phyloP scores from a whole-genome alignment of 1,284 basidiomycete genomes.

The Rhodotorula sp. region DNA sequence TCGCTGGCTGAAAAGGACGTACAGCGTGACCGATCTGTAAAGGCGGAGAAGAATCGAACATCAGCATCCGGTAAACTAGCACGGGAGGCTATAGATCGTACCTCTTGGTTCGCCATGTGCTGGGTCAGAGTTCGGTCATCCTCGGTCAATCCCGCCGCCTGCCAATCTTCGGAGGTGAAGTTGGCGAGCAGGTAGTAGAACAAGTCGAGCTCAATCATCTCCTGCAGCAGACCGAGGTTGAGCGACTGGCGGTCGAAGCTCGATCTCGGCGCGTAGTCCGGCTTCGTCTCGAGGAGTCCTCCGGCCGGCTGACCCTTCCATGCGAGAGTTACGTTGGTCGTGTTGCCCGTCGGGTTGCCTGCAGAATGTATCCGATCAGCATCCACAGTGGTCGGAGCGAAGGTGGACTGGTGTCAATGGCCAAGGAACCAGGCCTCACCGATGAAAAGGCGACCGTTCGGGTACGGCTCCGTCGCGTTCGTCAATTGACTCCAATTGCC shows the following conservation, averaged over 20 bases:
- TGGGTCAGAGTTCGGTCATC: slow-evolving; percentile 60
- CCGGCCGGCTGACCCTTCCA: slow-evolving; percentile 28
- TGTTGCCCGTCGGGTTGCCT: slow-evolving; percentile 22
- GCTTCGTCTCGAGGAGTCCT: slow-evolving; percentile 19
- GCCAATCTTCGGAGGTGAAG: slow-evolving; percentile 50
- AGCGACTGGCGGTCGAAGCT: slow-evolving; percentile 59
- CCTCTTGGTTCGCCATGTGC: slow-evolving; percentile 60
- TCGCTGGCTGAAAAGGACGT: neutral
- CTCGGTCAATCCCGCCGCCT: slow-evolving; percentile 56
- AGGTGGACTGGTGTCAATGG: too few relatives aligned
- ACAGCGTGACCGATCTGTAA: slow-evolving; percentile 55
- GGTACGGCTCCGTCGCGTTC: slow-evolving; percentile 18
- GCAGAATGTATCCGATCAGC: neutral
- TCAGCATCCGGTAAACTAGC: too few relatives aligned
- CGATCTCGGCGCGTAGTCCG: slow-evolving; percentile 47
- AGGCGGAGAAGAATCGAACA: too few relatives aligned
- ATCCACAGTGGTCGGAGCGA: too few relatives aligned
- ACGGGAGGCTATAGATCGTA: too few relatives aligned
- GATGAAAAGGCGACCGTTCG: slow-evolving; percentile 4
- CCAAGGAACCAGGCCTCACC: neutral
- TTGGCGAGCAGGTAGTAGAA: slow-evolving; percentile 62
- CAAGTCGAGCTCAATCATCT: slow-evolving; percentile 47
- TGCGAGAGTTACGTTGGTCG: slow-evolving; percentile 31
- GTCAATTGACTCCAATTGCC: slow-evolving; percentile 6
- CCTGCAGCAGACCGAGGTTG: slow-evolving; percentile 43